phyloP scores from a whole-genome alignment of 768 basidiomycete species.

The Boletus tomentosulus region DNA sequence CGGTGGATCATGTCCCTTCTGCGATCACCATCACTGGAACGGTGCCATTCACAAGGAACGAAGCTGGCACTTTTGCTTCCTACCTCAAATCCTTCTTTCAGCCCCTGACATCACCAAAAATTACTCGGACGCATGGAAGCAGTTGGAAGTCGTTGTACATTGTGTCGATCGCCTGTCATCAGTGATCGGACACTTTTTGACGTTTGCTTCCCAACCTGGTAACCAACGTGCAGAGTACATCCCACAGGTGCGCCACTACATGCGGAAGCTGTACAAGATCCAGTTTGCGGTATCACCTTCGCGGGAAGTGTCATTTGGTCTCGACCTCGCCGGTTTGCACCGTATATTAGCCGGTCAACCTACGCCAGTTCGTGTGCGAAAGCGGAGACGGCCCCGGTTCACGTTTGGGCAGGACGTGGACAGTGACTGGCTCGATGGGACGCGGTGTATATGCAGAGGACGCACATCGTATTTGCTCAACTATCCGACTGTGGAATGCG shows the following conservation, averaged over 20 bases:
- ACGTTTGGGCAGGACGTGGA: slow-evolving; percentile 76
- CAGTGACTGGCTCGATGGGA: slow-evolving; percentile 67
- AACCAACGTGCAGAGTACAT: slow-evolving; percentile 77
- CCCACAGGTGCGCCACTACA: slow-evolving; percentile 81
- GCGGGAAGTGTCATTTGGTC: slow-evolving; percentile 75
- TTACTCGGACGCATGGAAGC: slow-evolving; percentile 77
- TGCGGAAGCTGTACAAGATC: slow-evolving; percentile 86
- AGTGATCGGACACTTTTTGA: slow-evolving; percentile 76
- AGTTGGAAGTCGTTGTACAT: slow-evolving; percentile 75
- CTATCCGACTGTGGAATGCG: slow-evolving; percentile 65
- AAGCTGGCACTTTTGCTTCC: slow-evolving; percentile 78
- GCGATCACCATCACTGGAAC: slow-evolving; percentile 90
- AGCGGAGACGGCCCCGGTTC: slow-evolving; percentile 61
- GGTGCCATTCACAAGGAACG: slow-evolving; percentile 79
- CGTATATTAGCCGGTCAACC: slow-evolving; percentile 73
- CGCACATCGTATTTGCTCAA: slow-evolving; percentile 55
- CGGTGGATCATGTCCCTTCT: slow-evolving; percentile 90
- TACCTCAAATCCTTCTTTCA: slow-evolving; percentile 61
- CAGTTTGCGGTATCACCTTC: slow-evolving; percentile 85
- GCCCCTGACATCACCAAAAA: slow-evolving; percentile 79
- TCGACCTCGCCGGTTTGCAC: slow-evolving; percentile 80
- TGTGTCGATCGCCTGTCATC: slow-evolving; percentile 71
- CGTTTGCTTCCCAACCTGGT: slow-evolving; percentile 61
- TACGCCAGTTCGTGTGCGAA: slow-evolving; percentile 41
- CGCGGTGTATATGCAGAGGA: slow-evolving; percentile 78